Base-by-base conservation (phyloP, 371 early-diverging fungal genomes). In the Circinella umbellata region DNA sequence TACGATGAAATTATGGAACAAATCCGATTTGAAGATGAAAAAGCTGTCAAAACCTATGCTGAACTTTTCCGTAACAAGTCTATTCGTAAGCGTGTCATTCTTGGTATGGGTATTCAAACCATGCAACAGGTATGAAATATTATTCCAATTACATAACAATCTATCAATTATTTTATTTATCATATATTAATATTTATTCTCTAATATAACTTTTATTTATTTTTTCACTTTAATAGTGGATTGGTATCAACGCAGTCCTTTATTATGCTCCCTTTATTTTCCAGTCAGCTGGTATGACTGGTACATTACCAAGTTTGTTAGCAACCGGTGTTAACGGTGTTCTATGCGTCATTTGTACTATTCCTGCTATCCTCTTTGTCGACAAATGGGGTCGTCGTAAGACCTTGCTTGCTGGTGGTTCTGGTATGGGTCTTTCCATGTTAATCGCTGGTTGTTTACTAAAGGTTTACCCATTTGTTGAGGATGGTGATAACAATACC, bases 1-100 rank as follows among this genome's bases (percentile, higher is more conserved):
- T 89, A 82, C 74, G 79, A 86, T 39, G 88, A 88, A 20, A 91
- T 94, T 73, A 82, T 89, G 73, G 88, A 87, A 18, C 75, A 78
- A 34, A 76, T 92, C 57, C 80, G 75, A 42, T 73, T 84, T 38
- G 95, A 95, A 72, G 76, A 85, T 20, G 82, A 80, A n/a, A 79
- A 87, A 39, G 90, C 88, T 14, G 80, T 78, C 15, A 88, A 87
- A 62, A 77, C 81, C 27, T 94, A 92, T 80, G 5, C 49, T 4
- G 93, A 94, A 69, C 81, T 95, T 60, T 74, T 90, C 73, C 48
- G 63, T 7, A 66, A n/a, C 10, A 17, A 66, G 61, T 88, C 86
- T 9, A 67, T 77, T 48, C 80, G 85, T 18, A 64, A 42, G 34
- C 88, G 92, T 48, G 73, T 88, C 17, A 64, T 85, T 35, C 74